phyloP scores from a whole-genome alignment of 2,329 filamentous ascomycete genomes.

The Colletotrichum eremochloae region DNA sequence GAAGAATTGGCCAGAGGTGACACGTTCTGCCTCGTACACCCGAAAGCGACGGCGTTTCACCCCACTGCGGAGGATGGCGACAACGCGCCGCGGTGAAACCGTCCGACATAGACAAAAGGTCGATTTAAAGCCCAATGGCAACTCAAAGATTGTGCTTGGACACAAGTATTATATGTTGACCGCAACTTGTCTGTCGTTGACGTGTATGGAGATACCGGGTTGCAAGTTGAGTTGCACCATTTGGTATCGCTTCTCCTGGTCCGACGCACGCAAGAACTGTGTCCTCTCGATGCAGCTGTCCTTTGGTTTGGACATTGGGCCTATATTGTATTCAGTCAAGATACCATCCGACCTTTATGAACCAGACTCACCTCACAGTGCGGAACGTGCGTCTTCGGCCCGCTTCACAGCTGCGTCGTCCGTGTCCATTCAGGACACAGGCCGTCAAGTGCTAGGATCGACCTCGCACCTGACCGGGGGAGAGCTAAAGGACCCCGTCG shows the following conservation, averaged over 20 bases:
- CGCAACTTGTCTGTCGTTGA: slow-evolving; percentile 11
- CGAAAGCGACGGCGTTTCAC: slow-evolving; percentile 36
- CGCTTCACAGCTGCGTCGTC: background rate
- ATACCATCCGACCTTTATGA: background rate
- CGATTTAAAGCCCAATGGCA: slow-evolving; percentile 3
- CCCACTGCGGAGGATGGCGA: slow-evolving; percentile 29
- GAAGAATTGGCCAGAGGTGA: background rate
- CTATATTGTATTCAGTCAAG: background rate
- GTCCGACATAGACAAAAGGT: slow-evolving; percentile 27
- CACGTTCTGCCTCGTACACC: slow-evolving; percentile 17
- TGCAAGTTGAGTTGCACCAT: background rate
- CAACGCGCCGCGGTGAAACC: slow-evolving; percentile 35
- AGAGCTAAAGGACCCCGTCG: slow-evolving; percentile 3
- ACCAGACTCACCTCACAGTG: background rate
- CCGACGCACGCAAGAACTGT: background rate
- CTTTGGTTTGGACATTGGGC: background rate
- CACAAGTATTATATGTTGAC: background rate
- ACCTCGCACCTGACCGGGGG: slow-evolving; percentile 29
- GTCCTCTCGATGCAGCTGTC: background rate
- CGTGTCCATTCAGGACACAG: background rate
- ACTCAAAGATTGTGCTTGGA: background rate
- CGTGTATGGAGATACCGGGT: background rate
- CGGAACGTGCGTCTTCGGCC: background rate
- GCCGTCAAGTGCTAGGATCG: background rate
- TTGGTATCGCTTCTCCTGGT: background rate